Evolutionary conservation across 129 eudicot species (phyloP), one percentile per base, ranked within the genome.

Genomic region (Chrysanthemum seticuspe): DNA sequence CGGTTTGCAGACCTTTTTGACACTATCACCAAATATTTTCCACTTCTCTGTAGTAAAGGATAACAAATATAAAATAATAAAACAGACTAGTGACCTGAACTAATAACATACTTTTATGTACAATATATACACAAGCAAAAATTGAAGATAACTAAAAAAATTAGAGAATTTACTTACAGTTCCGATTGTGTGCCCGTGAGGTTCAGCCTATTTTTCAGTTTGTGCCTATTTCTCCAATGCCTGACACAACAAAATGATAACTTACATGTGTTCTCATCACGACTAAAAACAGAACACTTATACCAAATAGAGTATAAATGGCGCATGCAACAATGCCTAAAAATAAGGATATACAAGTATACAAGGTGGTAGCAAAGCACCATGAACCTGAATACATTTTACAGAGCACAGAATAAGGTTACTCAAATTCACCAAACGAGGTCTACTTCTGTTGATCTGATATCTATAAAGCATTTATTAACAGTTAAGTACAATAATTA

Each of bases 331-430:
- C 36, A 34, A 34, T 34, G 40, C 40, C 34, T 34, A 31, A 34
- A 34, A 34, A 29, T 29, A 29, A 29, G 31, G 31, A 29, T 0
- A 34, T 34, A 4, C 40, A 34, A 5, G 1, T 34, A 34, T 34
- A 93, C 96, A 87, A 29, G 85, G 85, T 62, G 91, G 91, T 73
- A 90, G 80, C 93, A 88, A 85, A 48, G 84, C 85, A 73, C 80
- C 80, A 67, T 85, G 85, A 75, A 83, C 88, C 96, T 89, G 77
- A 29, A 29, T 29, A 29, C 31, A 29, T 27, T 71, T 29, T 45
- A 16, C 44, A 71, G 58, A 74, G 25, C 57, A 75, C 51, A 67
- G 1, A 67, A 69, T 40, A 47, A 76, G 34, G 16, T 70, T 62
- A 51, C 72, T 48, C 16, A 66, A 56, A 78, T 54, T 52, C 68